Base-by-base conservation (phyloP, 306 rosid genomes). In the Cucurbita pepo region DNA sequence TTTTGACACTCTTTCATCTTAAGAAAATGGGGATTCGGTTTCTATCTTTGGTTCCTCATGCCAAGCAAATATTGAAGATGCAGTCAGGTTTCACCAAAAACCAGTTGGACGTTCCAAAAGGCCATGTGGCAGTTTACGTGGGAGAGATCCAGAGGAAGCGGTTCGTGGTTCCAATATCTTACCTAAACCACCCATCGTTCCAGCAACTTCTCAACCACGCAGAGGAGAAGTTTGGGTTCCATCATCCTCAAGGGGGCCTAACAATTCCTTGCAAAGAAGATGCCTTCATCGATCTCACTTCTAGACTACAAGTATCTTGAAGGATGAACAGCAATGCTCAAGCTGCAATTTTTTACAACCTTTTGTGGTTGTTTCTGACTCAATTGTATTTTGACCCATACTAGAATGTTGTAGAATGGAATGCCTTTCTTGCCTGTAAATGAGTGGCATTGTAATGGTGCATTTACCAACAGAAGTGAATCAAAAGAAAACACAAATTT, bases 191-290 rank as follows among this genome's bases (percentile, higher is more conserved):
- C 16, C 74, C 74, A 14, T 69, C 74, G 10, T 69, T 69, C 30
- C 74, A 81, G 38, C 56, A 83, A 72, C 60, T 69, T 0, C 60
- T 70, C 44, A 51, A 37, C 16, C 73, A 54, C 48, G 82, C 83
- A 0, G 83, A 82, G 82, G 80, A 83, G 60, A 83, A 85, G 77
- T 85, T 82, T 36, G 89, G 87, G 0, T 82, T 78, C 75, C 21
- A 64, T 72, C 83, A 85, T 71, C 86, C 82, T n/a, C 81, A 64
- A 73, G 86, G 86, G 34, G 89, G 85, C 43, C 83, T 85, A 37
- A 80, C 80, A n/a, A 85, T 82, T 71, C 86, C 85, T 7, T 85
- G 86, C 85, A 65, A 61, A 1, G 80, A 82, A 72, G 82, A 85
- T 48, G 53, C 69, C 37, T 85, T 85, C 36, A 18, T 74, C 15